Evolutionary conservation across 306 rosid genomes (phyloP), one percentile per base, ranked within the genome.

Genomic region (Abrus pulchellus): DNA sequence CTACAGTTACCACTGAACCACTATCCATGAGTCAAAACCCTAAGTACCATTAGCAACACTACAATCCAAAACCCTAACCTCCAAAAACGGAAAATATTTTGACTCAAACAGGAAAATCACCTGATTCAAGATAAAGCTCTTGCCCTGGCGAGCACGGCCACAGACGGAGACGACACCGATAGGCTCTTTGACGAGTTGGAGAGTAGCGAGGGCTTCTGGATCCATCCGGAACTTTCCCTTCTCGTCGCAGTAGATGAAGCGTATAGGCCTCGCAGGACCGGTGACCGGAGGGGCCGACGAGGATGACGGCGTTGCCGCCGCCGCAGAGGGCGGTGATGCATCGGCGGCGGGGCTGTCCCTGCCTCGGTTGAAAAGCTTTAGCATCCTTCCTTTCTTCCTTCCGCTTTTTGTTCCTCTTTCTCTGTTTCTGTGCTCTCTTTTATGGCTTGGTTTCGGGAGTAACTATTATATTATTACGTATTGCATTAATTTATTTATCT

Each of bases 91-190:
- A 38, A 68, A 33, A 14, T 1, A 59, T 0, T 4, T 8, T 52
- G 9, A 57, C 28, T 7, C 4, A 0, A 34, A 47, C 38, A 5
- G 7, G n/a, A 34, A 34, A 77, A 57, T 60, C 29, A 93, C 99
- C 97, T 91, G 99, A 60, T 95, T 95, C 9, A 95, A 77, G 34
- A 95, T 91, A 68, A 80, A 95, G 78, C 98, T 95, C 87, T 95
- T 95, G 45, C 99, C 99, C 84, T 93, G 97, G 60, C 99, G 98
- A 80, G 98, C 98, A 4, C 98, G 90, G 5, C 98, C 99, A 40
- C 99, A 93, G 79, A 94, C 95, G 52, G 99, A 90, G 69, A 94
- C 97, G 4, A 94, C 90, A 0, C 99, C 99, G 9, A 94, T 90
- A 10, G 99, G 99, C 27, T 86, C 99, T 86, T 94, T 94, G 1